These are phyloP conservation scores for Ceratonia siliqua DNA, from an alignment of 306 rosid species.

Conservation along the genomic window DNA sequence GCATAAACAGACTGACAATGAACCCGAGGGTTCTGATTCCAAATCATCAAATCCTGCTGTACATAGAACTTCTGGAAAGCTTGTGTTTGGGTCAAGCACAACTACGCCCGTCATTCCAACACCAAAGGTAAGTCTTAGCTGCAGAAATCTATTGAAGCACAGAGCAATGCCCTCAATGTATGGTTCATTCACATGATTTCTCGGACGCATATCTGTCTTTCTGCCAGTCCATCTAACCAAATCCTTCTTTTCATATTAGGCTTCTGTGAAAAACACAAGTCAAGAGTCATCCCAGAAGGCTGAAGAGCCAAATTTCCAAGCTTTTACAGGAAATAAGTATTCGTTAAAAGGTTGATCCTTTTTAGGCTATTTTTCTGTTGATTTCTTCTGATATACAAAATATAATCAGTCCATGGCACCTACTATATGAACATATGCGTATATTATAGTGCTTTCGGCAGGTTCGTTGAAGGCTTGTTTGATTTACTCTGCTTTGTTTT, in stretches of 20 bases:
- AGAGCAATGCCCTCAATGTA: neutral
- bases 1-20: constrained; percentile 36
- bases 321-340: constrained; percentile 62
- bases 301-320: constrained; percentile 50
- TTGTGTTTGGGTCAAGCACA: constrained; percentile 52
- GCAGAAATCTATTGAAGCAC: neutral
- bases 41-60: constrained; percentile 32
- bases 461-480: neutral
- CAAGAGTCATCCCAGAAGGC: constrained; percentile 37
- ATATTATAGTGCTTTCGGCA: neutral
- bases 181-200: neutral
- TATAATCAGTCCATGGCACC: constrained; percentile 1
- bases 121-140: constrained; percentile 38
- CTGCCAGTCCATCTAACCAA: neutral
- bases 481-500: no score
- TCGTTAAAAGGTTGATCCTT: constrained; percentile 41
- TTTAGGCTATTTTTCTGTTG: neutral
- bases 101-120: constrained; percentile 26
- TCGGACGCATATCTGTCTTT: neutral
- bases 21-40: constrained; percentile 32
- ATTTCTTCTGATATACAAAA: neutral
- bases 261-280: constrained; percentile 12
- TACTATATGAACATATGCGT: neutral
- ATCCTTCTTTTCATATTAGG: constrained; percentile 26
- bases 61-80: constrained; percentile 46